A percentile compares a stretch with the other conserved stretches of the same genome.
Conservation (phyloP, 75 land plant genomes). For the Adiantum capillusveneris region DNA sequence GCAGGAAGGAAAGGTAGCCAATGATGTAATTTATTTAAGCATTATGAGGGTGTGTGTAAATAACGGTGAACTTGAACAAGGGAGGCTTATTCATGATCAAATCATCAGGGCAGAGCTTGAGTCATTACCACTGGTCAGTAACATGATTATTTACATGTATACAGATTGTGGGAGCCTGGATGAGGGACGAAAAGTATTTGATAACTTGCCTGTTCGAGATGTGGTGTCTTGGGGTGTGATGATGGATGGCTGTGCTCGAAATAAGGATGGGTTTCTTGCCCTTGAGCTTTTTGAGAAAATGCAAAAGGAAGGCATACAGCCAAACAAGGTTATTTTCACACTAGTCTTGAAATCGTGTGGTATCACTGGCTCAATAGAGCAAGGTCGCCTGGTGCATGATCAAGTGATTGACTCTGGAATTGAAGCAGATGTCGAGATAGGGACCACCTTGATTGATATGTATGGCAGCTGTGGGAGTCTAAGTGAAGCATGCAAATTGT, state of each 20-base stretch:
- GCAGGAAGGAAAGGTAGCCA: conserved; percentile 22
- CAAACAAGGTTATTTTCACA: conserved; percentile 34
- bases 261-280: conserved; percentile 25
- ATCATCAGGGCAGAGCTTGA: conserved; percentile 21
- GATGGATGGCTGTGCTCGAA: conserved; percentile 47
- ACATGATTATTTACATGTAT: conserved; percentile 51
- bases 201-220: conserved; percentile 25
- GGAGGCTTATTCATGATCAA: conserved; percentile 38
- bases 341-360: conserved; percentile 42
- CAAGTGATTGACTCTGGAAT: conserved; percentile 21
- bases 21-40: conserved; percentile 37
- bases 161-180: conserved; percentile 37
- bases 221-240: conserved; percentile 45
- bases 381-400: conserved; percentile 45
- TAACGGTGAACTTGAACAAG: conserved; percentile 19
- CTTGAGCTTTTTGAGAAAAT: conserved; percentile 33
- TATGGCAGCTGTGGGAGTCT: conserved; percentile 47
- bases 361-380: conserved; percentile 37
- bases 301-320: conserved; percentile 7
- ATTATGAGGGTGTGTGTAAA: conserved; percentile 30
- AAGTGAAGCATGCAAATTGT: conserved; percentile 25
- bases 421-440: conserved; percentile 33
- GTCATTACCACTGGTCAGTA: conserved; percentile 12
- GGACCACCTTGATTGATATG: conserved; percentile 61
- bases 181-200: conserved; percentile 41